A percentile compares a stretch with the other conserved stretches of the same genome.
phyloP scores from a whole-genome alignment of 75 land plant genomes.

The Pinus taeda region DNA sequence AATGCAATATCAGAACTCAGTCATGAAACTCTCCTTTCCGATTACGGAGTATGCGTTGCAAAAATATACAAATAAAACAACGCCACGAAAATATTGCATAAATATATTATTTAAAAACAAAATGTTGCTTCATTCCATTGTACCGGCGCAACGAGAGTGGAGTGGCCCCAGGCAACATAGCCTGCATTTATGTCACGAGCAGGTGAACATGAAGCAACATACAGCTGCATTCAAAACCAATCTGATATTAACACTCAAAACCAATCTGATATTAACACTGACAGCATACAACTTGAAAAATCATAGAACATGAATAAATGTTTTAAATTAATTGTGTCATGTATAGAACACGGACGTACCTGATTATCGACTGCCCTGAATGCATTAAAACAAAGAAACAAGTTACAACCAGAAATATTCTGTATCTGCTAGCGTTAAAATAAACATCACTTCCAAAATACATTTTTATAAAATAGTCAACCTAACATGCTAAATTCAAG shows the following conservation, averaged over 20 bases:
- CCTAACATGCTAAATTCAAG: neutral
- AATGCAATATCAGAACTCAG: neutral
- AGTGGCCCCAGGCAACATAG: conserved; percentile 97
- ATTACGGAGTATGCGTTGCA: no score
- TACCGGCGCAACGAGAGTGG: conserved; percentile 94
- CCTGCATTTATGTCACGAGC: conserved; percentile 78
- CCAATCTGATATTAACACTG: neutral
- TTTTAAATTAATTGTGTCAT: neutral
- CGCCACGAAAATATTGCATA: no score
- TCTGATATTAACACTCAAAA: neutral
- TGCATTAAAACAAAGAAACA: neutral
- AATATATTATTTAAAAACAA: no score
- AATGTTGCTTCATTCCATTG: neutral
- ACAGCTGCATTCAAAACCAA: conserved; percentile 47
- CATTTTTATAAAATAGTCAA: neutral
- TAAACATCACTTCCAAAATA: no score
- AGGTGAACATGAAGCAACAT: conserved; percentile 95
- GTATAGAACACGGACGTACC: conserved; percentile 32
- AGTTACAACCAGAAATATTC: neutral
- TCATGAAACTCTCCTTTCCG: conserved; percentile 1
- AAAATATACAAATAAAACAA: no score
- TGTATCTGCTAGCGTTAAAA: neutral
- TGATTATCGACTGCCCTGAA: conserved; percentile 97
- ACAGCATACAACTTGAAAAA: neutral
- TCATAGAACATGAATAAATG: no score